Base-by-base conservation (phyloP, 2,329 filamentous ascomycete species). In the Tolypocladium ovalisporum region DNA sequence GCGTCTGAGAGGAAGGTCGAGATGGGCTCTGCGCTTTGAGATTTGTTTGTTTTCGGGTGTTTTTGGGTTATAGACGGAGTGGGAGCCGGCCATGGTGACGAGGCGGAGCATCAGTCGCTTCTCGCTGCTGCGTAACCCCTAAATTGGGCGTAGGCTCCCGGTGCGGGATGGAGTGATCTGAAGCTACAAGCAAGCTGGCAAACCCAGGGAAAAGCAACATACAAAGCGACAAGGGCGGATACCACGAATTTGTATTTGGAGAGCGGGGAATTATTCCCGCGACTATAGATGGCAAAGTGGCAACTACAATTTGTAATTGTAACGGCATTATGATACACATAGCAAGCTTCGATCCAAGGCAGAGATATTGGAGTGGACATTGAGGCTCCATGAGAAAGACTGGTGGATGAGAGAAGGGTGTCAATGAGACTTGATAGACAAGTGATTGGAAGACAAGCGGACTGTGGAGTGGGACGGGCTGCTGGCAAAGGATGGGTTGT, bases 41-140 rank as follows among this genome's bases (percentile, higher is more conserved):
- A 55, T 55, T 58, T 64, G 63, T 56, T 61, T 63, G 59, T 58
- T 56, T 40, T 59, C 3, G 40, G 40, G 40, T 42, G 40, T 44
- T 44, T 34, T 58, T 61, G 56, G 64, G 60, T 63, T 66, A 67
- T 67, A 67, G 62, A 67, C 60, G 60, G 64, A 59, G 51, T 42
- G 55, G 29, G 35, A 22, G 15, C 35, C 42, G 22, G 9, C 52
- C 39, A 36, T 5, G n/a, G 34, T 24, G 29, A 17, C 29, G 17
- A 29, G 34, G 10, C 19, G 29, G 19, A 17, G 47, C 29, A 52
- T 52, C 29, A n/a, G 9, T 52, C 19, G 19, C 9, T 34, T 6
- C 34, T n/a, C 15, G 19, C 32, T 32, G 44, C 29, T 34, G 8
- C 19, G 55, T 15, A 40, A 5, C 27, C 3, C 19, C 19, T 12